Percentiles rank a stretch among this genome's conserved stretches.
Evolutionary conservation across 2,329 filamentous ascomycete genomes (phyloP).

Genomic region (Aphanoascus verrucosus): DNA sequence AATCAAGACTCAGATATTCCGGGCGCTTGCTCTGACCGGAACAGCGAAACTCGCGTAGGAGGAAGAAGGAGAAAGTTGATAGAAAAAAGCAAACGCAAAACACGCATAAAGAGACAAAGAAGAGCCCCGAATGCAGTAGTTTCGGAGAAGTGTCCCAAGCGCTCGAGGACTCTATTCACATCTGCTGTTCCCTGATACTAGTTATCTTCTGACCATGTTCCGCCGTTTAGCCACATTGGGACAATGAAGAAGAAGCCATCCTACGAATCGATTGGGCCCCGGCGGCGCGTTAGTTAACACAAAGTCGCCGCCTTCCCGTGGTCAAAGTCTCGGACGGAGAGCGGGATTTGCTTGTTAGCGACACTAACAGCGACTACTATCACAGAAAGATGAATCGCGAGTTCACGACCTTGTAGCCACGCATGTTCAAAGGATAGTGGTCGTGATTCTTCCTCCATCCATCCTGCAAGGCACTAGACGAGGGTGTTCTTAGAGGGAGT

Average conservation of each 20-base stretch:
- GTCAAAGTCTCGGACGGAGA: not conserved
- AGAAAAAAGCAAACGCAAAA: slow-evolving; percentile 8
- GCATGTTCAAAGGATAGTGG: too few species aligned
- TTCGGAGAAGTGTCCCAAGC: not conserved
- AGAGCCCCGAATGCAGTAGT: slow-evolving; percentile 6
- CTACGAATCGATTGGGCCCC: too few species aligned
- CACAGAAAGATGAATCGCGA: too few species aligned
- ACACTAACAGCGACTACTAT: too few species aligned
- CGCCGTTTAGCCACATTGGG: not conserved
- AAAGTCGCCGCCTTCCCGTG: not conserved
- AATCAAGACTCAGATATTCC: not conserved
- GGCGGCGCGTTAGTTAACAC: too few species aligned
- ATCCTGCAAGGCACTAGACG: not conserved
- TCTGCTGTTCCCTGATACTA: slow-evolving; percentile 1
- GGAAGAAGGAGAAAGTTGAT: not conserved
- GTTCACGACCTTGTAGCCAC: too few species aligned
- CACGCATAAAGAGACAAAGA: slow-evolving; percentile 4
- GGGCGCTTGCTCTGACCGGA: not conserved
- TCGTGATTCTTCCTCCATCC: too few species aligned
- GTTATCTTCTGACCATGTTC: slow-evolving; percentile 1
- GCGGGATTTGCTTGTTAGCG: not conserved
- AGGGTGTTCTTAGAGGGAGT: not conserved
- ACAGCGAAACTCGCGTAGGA: not conserved
- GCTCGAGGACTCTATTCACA: not conserved
- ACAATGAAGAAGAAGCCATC: not conserved